Percentiles rank a stretch among this genome's conserved stretches.
Conservation (phyloP, 139 green algal species). For the Chlamydomonas incerta region DNA sequence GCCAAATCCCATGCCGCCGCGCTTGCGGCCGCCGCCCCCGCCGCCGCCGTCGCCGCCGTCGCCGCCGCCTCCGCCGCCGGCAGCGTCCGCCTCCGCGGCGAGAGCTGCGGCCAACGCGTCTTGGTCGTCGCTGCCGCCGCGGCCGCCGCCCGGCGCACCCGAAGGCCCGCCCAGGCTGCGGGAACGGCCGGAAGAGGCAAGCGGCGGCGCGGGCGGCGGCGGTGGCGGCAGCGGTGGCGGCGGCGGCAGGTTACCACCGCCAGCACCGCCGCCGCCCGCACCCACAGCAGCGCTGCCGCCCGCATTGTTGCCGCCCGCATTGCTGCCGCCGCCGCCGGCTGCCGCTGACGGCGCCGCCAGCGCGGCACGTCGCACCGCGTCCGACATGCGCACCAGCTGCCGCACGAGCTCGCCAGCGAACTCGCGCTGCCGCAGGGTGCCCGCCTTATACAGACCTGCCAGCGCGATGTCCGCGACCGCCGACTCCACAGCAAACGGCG, state of each 20-base stretch:
- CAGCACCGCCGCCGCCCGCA: not conserved
- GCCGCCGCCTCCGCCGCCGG: not conserved
- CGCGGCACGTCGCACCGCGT: slow-evolving; percentile 34
- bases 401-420: slow-evolving; percentile 57
- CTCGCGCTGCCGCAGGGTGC: slow-evolving; percentile 46
- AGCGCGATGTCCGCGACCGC: slow-evolving; percentile 49
- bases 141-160: not conserved
- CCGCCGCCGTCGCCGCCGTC: not conserved
- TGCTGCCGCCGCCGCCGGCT: not conserved
- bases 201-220: slow-evolving; percentile 8
- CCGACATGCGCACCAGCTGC: slow-evolving; percentile 49
- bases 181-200: not conserved
- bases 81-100: not conserved
- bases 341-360: not conserved
- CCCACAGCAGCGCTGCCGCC: not conserved
- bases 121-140: slow-evolving; percentile 1
- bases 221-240: slow-evolving; percentile 5
- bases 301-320: not conserved
- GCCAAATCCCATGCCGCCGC: slow-evolving; percentile 38
- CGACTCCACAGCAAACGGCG: slow-evolving; percentile 47
- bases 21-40: slow-evolving; percentile 5
- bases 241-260: not conserved
- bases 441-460: slow-evolving; percentile 50
- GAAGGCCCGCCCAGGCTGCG: not conserved
- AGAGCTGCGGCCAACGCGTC: slow-evolving; percentile 28